Percentiles rank a stretch among this genome's conserved stretches.
These are phyloP conservation scores for Spongiforma sp. DNA, from an alignment of 1,284 basidiomycete genomes.

Conservation along the genomic window DNA sequence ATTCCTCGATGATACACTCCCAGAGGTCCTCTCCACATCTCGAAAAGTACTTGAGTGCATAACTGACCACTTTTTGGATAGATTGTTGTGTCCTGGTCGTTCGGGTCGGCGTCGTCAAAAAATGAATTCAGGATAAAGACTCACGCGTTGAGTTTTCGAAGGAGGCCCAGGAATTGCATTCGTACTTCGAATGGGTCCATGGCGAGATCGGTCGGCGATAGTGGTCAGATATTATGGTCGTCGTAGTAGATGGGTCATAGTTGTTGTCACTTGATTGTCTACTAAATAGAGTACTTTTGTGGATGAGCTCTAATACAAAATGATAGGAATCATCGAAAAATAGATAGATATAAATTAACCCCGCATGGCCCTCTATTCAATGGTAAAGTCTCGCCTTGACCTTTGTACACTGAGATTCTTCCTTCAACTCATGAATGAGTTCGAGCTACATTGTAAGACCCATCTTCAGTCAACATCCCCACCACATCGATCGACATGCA, in stretches of 20 bases:
- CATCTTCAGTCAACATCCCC: not conserved
- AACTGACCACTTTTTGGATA: not conserved
- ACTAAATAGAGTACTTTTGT: too few relatives aligned
- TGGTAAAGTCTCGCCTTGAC: not conserved
- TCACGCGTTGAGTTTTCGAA: conserved; percentile 81
- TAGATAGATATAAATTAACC: too few relatives aligned
- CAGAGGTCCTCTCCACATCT: not conserved
- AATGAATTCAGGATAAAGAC: conserved; percentile 38
- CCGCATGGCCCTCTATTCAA: too few relatives aligned
- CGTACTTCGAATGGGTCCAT: conserved; percentile 92
- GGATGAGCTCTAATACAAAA: too few relatives aligned
- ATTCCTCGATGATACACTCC: conserved; percentile 2
- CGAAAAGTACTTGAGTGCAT: not conserved
- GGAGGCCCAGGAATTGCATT: conserved; percentile 79
- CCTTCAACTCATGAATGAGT: not conserved
- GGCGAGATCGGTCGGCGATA: not conserved
- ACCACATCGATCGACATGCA: not conserved
- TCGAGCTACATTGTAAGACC: not conserved
- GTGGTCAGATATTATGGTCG: too few relatives aligned
- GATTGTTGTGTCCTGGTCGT: not conserved
- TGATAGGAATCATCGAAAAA: too few relatives aligned
- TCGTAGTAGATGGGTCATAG: too few relatives aligned
- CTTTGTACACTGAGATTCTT: not conserved
- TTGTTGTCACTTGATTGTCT: too few relatives aligned
- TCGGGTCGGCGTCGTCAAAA: not conserved